phyloP scores from a whole-genome alignment of 1,284 basidiomycete genomes.

The Boletus mariae region DNA sequence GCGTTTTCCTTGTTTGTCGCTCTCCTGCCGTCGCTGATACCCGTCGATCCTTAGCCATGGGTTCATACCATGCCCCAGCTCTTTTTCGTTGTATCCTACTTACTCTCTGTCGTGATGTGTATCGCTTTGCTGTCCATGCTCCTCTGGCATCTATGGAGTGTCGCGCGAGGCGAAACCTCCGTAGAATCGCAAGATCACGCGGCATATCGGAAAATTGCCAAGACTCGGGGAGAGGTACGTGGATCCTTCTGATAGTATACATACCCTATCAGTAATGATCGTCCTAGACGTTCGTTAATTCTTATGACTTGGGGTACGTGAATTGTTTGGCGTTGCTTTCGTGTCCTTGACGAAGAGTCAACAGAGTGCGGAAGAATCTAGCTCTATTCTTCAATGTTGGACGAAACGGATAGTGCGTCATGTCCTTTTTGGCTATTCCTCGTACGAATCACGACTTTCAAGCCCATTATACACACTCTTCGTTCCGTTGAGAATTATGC shows the following conservation, averaged over 20 bases:
- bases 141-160: conserved; percentile 75
- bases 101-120: conserved; percentile 73
- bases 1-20: conserved; percentile 15
- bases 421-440: neutral
- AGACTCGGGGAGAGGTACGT: conserved; percentile 64
- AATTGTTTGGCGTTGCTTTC: neutral
- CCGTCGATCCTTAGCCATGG: conserved; percentile 48
- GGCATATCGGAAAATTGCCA: conserved; percentile 71
- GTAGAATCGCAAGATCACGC: conserved; percentile 91
- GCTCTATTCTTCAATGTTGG: conserved; percentile 89
- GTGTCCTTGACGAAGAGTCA: neutral
- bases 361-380: conserved; percentile 64
- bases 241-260: neutral
- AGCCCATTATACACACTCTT: conserved; percentile 77
- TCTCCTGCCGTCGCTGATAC: conserved; percentile 1
- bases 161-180: conserved; percentile 81
- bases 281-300: conserved; percentile 76
- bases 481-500: conserved; percentile 76
- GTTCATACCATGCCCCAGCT: conserved; percentile 62
- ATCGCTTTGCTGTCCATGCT: conserved; percentile 82
- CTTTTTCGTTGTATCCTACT: conserved; percentile 70
- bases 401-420: conserved; percentile 71
- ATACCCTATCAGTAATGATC: neutral
- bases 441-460: neutral
- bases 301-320: conserved; percentile 81